Evolutionary conservation across 2,329 filamentous ascomycete genomes (phyloP).

Genomic region (Diaporthe citri): DNA sequence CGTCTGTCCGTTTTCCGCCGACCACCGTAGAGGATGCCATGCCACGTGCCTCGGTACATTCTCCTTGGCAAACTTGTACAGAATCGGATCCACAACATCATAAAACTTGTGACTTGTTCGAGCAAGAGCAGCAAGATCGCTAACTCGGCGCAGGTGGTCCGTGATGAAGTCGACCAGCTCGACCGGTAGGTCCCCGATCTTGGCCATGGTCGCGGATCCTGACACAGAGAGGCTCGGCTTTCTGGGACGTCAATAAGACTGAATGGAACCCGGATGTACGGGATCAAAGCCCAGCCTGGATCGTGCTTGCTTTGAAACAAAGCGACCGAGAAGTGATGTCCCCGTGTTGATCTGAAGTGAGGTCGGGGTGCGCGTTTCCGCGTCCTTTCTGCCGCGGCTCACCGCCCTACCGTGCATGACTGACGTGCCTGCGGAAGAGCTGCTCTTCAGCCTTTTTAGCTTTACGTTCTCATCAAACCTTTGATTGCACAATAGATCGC

Average conservation of each 20-base stretch:
- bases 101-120: slow-evolving; percentile 43
- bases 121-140: slow-evolving; percentile 46
- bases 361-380: background rate
- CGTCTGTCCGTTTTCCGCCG: slow-evolving; percentile 43
- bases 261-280: background rate
- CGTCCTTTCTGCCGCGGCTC: slow-evolving; percentile 17
- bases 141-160: slow-evolving; percentile 42
- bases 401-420: background rate
- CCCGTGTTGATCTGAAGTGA: background rate
- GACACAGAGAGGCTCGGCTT: background rate
- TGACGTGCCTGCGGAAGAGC: too few species aligned
- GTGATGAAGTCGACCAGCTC: slow-evolving; percentile 47
- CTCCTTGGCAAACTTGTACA: slow-evolving; percentile 44
- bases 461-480: background rate
- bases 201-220: background rate
- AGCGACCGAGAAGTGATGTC: background rate
- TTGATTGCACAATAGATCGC: background rate
- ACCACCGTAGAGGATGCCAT: slow-evolving; percentile 45
- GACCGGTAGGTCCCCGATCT: slow-evolving; percentile 42
- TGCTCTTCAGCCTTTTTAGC: too few species aligned
- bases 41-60: slow-evolving; percentile 31
- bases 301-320: background rate
- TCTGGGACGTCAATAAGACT: background rate
- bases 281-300: background rate
- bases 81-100: slow-evolving; percentile 42